A percentile compares a stretch with the other conserved stretches of the same genome.
These are phyloP conservation scores for Cyberlindnera japonica DNA, from an alignment of 805 yeast species.

Conservation along the genomic window DNA sequence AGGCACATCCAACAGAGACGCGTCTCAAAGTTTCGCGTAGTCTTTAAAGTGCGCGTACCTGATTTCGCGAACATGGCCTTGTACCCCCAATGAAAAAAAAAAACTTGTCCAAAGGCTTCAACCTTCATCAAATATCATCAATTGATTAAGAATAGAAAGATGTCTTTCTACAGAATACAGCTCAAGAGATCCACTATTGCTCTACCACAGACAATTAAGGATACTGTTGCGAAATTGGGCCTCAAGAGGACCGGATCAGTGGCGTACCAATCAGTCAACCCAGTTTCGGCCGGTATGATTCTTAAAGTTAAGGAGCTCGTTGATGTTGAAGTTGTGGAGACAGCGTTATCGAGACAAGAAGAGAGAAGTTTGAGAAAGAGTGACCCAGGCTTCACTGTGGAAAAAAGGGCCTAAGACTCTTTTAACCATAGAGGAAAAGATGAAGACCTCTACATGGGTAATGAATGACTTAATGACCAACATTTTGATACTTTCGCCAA, in stretches of 20 bases:
- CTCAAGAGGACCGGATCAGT: constrained; percentile 69
- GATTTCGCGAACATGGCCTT: too few species aligned
- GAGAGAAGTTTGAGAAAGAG: constrained; percentile 50
- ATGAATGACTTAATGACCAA: too few species aligned
- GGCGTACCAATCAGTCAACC: constrained; percentile 68
- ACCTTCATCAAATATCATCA: neutral
- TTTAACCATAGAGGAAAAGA: constrained; percentile 2
- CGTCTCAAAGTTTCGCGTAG: too few species aligned
- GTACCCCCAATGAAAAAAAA: neutral
- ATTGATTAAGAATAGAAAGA: constrained; percentile 10
- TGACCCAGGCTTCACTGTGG: constrained; percentile 60
- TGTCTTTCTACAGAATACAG: constrained; percentile 60
- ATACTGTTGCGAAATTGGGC: constrained; percentile 70
- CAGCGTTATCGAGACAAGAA: constrained; percentile 46
- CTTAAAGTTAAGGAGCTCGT: constrained; percentile 83
- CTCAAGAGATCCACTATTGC: constrained; percentile 84
- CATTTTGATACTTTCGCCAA: too few species aligned
- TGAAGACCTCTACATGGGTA: neutral
- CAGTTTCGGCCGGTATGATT: constrained; percentile 81
- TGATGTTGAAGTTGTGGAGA: constrained; percentile 67
- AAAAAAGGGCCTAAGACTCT: constrained; percentile 23
- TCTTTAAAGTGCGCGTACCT: too few species aligned
- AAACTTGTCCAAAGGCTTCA: too few species aligned
- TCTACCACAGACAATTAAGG: constrained; percentile 62
- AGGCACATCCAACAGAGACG: too few species aligned